These are phyloP conservation scores for Lumnitzera racemosa DNA, from an alignment of 345 rosid species.

Conservation along the genomic window DNA sequence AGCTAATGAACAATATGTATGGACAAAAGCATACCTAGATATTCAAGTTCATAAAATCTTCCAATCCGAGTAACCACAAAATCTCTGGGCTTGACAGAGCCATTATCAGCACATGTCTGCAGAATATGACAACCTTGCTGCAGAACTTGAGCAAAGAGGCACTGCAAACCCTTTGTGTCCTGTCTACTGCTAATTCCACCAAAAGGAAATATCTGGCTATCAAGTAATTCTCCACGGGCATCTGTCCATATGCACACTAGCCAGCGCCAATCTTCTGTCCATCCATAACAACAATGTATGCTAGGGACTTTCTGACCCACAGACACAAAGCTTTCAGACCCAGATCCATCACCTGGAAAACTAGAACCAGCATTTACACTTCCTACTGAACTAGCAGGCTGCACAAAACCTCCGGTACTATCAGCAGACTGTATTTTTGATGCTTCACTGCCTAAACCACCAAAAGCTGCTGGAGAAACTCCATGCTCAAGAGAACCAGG, in stretches of 20 bases:
- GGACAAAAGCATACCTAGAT: slow-evolving; percentile 46
- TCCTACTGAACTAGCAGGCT: slow-evolving; percentile 45
- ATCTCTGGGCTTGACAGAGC: slow-evolving; percentile 78
- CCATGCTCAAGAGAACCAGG: slow-evolving; percentile 91
- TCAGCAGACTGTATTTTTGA: slow-evolving; percentile 58
- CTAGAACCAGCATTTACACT: slow-evolving; percentile 53
- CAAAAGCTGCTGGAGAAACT: slow-evolving; percentile 46
- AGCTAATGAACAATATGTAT: slow-evolving; percentile 1
- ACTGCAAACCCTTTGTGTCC: slow-evolving; percentile 97
- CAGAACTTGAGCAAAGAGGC: slow-evolving; percentile 91
- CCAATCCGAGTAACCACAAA: slow-evolving; percentile 89
- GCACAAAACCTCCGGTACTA: slow-evolving; percentile 52
- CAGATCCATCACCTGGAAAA: slow-evolving; percentile 66
- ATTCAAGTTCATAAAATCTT: slow-evolving; percentile 92
- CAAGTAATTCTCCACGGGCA: slow-evolving; percentile 96
- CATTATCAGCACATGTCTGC: slow-evolving; percentile 74
- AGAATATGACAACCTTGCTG: slow-evolving; percentile 99
- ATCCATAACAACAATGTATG: slow-evolving; percentile 96
- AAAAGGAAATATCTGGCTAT: slow-evolving; percentile 92
- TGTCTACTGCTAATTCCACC: slow-evolving; percentile 99
- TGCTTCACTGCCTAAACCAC: slow-evolving; percentile 49
- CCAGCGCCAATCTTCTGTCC: slow-evolving; percentile 99
- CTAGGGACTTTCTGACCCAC: slow-evolving; percentile 66
- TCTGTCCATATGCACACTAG: slow-evolving; percentile 99
- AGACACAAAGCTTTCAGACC: slow-evolving; percentile 42